A percentile compares a stretch with the other conserved stretches of the same genome.
These are phyloP conservation scores for Osmanthus fragrans DNA, from an alignment of 257 asterid genomes.

Conservation along the genomic window DNA sequence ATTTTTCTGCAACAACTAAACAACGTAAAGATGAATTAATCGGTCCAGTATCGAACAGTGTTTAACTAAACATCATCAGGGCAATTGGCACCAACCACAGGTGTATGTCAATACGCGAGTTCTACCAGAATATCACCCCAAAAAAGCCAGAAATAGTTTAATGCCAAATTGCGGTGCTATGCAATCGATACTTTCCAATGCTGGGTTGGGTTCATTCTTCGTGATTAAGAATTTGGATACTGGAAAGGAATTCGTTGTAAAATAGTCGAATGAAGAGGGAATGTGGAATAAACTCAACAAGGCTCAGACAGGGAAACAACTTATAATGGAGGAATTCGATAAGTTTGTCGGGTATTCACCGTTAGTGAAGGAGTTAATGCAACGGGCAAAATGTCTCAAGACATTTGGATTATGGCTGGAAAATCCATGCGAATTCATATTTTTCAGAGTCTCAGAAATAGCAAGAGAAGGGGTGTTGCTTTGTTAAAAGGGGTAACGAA, in stretches of 20 bases:
- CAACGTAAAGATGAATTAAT: constrained; percentile 73
- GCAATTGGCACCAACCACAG: constrained; percentile 33
- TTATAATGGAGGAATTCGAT: constrained; percentile 83
- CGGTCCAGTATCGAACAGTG: constrained; percentile 67
- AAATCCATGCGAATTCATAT: constrained; percentile 42
- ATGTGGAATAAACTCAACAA: constrained; percentile 87
- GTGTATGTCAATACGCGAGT: constrained; percentile 34
- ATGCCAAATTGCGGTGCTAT: constrained; percentile 10
- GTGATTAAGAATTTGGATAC: constrained; percentile 90
- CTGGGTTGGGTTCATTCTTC: constrained; percentile 55
- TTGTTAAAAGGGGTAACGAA: constrained; percentile 59
- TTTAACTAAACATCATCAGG: constrained; percentile 66
- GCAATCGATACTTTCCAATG: constrained; percentile 29
- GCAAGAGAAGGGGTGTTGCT: constrained; percentile 78
- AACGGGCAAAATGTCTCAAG: constrained; percentile 43
- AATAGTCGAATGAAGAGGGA: constrained; percentile 73
- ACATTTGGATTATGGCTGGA: constrained; percentile 39
- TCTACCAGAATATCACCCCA: constrained; percentile 28
- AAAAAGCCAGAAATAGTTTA: not conserved
- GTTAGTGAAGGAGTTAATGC: constrained; percentile 80
- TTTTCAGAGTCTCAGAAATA: constrained; percentile 66
- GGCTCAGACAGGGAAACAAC: constrained; percentile 83
- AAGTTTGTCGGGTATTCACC: constrained; percentile 80
- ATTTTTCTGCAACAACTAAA: constrained; percentile 48
- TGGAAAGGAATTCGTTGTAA: constrained; percentile 80